Conservation (phyloP, 352 stramenopile genomes). For the Nothophytophthora sp. region DNA sequence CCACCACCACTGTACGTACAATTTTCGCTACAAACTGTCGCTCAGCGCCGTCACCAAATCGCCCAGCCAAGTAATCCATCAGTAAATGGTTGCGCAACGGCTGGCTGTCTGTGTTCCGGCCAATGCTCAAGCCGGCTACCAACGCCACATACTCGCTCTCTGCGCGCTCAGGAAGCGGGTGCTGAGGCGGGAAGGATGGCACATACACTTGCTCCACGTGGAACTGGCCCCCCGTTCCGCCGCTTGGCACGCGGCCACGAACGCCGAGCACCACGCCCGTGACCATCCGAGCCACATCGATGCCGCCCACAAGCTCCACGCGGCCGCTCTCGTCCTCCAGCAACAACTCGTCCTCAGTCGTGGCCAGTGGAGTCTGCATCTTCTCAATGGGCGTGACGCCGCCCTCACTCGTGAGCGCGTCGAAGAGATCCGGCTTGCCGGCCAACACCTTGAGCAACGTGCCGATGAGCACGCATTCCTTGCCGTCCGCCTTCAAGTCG, state of each 20-base stretch:
- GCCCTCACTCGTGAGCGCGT: conserved; percentile 70
- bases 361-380: conserved; percentile 44
- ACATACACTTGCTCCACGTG: conserved; percentile 63
- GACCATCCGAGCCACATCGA: conserved; percentile 53
- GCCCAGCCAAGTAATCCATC: conserved; percentile 77
- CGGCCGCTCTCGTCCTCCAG: conserved; percentile 91
- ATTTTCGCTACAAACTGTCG: conserved; percentile 67
- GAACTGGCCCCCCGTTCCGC: conserved; percentile 44
- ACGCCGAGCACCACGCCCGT: conserved; percentile 80
- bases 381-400: conserved; percentile 44
- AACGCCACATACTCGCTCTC: conserved; percentile 70
- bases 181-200: conserved; percentile 50
- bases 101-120: conserved; percentile 30
- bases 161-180: conserved; percentile 38
- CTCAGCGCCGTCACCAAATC: conserved; percentile 55
- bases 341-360: conserved; percentile 70
- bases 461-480: conserved; percentile 75
- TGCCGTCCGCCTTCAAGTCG: conserved; percentile 64
- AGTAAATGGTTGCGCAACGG: conserved; percentile 65
- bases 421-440: conserved; percentile 82
- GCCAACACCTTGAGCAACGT: conserved; percentile 84
- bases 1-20: conserved; percentile 73
- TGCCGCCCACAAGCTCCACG: conserved; percentile 63
- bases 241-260: conserved; percentile 48
- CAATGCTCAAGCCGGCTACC: conserved; percentile 57